A percentile compares a stretch with the other conserved stretches of the same genome.
These are phyloP conservation scores for Zelopaecilomyces penicillatus DNA, from an alignment of 2,329 filamentous ascomycete genomes.

Conservation along the genomic window DNA sequence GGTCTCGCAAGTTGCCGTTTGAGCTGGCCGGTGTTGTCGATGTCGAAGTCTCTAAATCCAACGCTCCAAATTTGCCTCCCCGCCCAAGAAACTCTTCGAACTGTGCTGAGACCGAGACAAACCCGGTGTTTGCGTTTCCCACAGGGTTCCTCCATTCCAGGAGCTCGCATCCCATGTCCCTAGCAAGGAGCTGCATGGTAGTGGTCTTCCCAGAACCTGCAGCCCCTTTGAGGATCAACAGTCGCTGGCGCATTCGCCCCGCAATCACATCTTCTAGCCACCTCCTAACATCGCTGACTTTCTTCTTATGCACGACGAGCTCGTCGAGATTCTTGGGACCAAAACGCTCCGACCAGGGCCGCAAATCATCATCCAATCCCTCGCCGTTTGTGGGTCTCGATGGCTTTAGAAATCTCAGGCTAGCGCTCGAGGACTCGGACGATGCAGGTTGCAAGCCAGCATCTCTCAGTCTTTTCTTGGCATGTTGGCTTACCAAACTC, in stretches of 20 bases:
- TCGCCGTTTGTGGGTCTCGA: conserved; percentile 21
- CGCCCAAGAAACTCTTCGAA: conserved; percentile 89
- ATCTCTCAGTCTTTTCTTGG: conserved; percentile 43
- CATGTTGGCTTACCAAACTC: conserved; percentile 49
- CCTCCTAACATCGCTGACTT: conserved; percentile 73
- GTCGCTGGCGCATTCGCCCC: conserved; percentile 57
- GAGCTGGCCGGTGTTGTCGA: conserved; percentile 18
- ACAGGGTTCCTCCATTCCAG: conserved; percentile 87
- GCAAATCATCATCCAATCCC: conserved; percentile 43
- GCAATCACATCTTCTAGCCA: conserved; percentile 73
- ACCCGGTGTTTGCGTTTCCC: conserved; percentile 49
- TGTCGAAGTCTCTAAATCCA: conserved; percentile 39
- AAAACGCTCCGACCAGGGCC: conserved; percentile 85
- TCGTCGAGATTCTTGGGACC: conserved; percentile 68
- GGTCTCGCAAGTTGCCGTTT: conserved; percentile 11
- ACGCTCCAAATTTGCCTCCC: conserved; percentile 68
- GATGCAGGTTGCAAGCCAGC: conserved; percentile 15
- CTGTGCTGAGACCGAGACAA: conserved; percentile 63
- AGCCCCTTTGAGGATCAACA: conserved; percentile 81
- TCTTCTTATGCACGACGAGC: conserved; percentile 89
- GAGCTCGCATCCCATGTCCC: conserved; percentile 66
- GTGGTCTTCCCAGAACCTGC: conserved; percentile 92
- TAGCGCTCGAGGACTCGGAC: conserved; percentile 24
- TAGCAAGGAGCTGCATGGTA: conserved; percentile 69
- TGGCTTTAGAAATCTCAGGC: conserved; percentile 46